A percentile compares a stretch with the other conserved stretches of the same genome.
phyloP scores from a whole-genome alignment of 805 yeast species.

The Yarrowia osloensis region DNA sequence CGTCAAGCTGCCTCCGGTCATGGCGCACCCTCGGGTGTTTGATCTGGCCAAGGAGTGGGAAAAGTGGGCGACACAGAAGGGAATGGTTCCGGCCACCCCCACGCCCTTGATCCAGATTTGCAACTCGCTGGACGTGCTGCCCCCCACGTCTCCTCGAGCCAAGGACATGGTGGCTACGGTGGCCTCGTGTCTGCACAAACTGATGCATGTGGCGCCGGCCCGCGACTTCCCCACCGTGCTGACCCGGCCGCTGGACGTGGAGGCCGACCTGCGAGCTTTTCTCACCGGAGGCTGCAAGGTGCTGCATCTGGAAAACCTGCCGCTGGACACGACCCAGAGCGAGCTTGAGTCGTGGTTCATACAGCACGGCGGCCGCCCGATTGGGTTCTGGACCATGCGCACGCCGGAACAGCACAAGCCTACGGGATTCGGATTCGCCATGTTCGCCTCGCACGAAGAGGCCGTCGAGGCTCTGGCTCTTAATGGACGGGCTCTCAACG shows the following conservation, averaged over 20 bases:
- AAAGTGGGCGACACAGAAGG: slow-evolving; percentile 56
- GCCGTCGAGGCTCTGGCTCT: slow-evolving; percentile 75
- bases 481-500: slow-evolving; percentile 77
- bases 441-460: slow-evolving; percentile 81
- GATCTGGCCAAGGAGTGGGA: slow-evolving; percentile 73
- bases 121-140: slow-evolving; percentile 39
- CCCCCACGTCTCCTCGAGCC: slow-evolving; percentile 49
- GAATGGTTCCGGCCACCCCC: slow-evolving; percentile 33
- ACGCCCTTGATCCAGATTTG: slow-evolving; percentile 49
- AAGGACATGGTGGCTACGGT: slow-evolving; percentile 47
- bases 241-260: slow-evolving; percentile 73
- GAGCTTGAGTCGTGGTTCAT: slow-evolving; percentile 91
- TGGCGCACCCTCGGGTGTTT: slow-evolving; percentile 74
- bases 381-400: slow-evolving; percentile 85
- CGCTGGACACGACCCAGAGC: slow-evolving; percentile 83
- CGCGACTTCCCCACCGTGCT: slow-evolving; percentile 58
- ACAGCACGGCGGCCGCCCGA: slow-evolving; percentile 80
- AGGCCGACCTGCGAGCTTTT: slow-evolving; percentile 70
- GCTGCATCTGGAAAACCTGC: slow-evolving; percentile 76
- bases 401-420: slow-evolving; percentile 58
- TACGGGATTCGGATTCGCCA: slow-evolving; percentile 75
- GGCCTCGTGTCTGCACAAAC: slow-evolving; percentile 38
- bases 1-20: slow-evolving; percentile 68
- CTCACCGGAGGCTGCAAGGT: slow-evolving; percentile 72
- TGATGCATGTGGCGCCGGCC: slow-evolving; percentile 53